Percentiles rank a stretch among this genome's conserved stretches.
These are phyloP conservation scores for Dictyostelium brefeldianum DNA, from an alignment of 78 protist genomes.

Conservation along the genomic window DNA sequence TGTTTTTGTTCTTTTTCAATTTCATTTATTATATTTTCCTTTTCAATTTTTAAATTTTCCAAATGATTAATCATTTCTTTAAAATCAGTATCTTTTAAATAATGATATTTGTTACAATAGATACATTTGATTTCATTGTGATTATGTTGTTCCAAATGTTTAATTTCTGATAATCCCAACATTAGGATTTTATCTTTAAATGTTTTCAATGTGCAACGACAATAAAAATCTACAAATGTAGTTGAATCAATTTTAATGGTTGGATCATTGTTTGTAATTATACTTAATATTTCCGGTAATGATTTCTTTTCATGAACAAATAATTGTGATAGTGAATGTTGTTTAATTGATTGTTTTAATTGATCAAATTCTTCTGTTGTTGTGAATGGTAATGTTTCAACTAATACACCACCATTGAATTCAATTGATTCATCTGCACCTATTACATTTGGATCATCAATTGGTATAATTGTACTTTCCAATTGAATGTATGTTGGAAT, in stretches of 20 bases:
- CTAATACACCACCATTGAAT: constrained; percentile 59
- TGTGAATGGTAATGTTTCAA: constrained; percentile 55
- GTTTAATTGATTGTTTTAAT: neutral
- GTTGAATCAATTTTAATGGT: neutral
- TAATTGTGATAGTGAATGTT: neutral
- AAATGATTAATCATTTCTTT: constrained; percentile 42
- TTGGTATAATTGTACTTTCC: constrained; percentile 6
- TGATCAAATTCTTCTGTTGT: neutral
- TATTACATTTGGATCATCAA: neutral
- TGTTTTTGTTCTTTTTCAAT: neutral
- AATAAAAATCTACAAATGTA: constrained; percentile 63
- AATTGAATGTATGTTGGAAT: constrained; percentile 46
- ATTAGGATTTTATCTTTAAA: constrained; percentile 28
- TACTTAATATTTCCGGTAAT: constrained; percentile 8
- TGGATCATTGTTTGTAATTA: neutral
- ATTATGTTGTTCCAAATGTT: constrained; percentile 28
- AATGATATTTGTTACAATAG: constrained; percentile 41
- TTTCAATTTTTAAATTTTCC: neutral
- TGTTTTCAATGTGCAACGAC: constrained; percentile 58
- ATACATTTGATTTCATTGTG: constrained; percentile 51
- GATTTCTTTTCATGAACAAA: constrained; percentile 21
- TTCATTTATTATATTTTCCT: neutral
- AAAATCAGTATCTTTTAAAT: constrained; percentile 29
- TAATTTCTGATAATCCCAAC: constrained; percentile 37
- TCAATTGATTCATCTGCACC: neutral